Conservation (phyloP, 1,284 basidiomycete species). For the Stereum hirsutum region DNA sequence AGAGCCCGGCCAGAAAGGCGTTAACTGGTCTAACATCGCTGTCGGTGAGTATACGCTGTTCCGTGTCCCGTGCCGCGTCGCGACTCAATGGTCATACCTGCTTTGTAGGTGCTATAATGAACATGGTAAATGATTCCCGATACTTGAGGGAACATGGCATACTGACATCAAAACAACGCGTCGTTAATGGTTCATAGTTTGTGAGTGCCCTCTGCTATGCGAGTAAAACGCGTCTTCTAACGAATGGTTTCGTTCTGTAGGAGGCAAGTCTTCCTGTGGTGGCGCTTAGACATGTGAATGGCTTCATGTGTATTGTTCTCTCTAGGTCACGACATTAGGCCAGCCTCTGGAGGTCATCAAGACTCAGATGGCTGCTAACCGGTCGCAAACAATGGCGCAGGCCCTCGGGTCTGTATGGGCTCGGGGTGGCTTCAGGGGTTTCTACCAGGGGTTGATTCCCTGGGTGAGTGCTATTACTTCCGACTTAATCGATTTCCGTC, state of each 20-base stretch:
- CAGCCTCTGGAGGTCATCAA: slow-evolving; percentile 98
- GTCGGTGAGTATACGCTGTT: slow-evolving; percentile 62
- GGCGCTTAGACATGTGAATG: neutral
- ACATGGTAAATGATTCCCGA: slow-evolving; percentile 88
- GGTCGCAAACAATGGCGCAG: slow-evolving; percentile 83
- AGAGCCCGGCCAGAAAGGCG: slow-evolving; percentile 87
- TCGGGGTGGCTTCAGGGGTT: slow-evolving; percentile 84
- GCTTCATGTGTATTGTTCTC: neutral
- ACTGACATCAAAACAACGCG: slow-evolving; percentile 1
- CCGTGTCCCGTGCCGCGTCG: slow-evolving; percentile 9
- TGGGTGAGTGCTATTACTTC: slow-evolving; percentile 62
- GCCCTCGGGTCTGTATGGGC: slow-evolving; percentile 86
- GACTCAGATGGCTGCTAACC: slow-evolving; percentile 97
- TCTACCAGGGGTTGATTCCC: slow-evolving; percentile 98
- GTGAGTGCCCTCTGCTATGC: slow-evolving; percentile 30
- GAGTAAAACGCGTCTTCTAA: slow-evolving; percentile 9
- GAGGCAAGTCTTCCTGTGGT: slow-evolving; percentile 30
- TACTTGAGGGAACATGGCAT: too few relatives aligned
- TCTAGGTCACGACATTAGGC: slow-evolving; percentile 92
- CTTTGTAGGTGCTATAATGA: slow-evolving; percentile 83
- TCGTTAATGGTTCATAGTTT: slow-evolving; percentile 32
- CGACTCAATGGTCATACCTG: slow-evolving; percentile 12
- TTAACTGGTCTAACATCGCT: slow-evolving; percentile 98
- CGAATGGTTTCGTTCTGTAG: slow-evolving; percentile 19
- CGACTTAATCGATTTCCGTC: neutral